Conservation (phyloP, 129 eudicot genomes). For the Deinandra increscens region DNA sequence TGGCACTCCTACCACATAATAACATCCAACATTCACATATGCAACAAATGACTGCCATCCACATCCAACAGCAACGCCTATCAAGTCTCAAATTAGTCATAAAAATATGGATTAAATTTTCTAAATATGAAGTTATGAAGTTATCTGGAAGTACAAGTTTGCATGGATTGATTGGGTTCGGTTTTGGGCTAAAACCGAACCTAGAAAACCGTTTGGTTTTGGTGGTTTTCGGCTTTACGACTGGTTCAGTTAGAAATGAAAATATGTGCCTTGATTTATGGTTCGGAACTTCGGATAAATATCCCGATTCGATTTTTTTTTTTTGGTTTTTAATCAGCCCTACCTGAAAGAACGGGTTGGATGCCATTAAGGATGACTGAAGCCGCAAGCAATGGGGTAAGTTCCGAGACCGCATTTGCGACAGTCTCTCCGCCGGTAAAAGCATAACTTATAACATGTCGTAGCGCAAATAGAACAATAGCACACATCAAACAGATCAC, state of each 20-base stretch:
- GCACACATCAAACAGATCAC: conserved; percentile 37
- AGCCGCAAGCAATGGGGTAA: conserved; percentile 37
- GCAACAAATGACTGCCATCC: conserved; percentile 28
- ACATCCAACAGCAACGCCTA: conserved; percentile 70
- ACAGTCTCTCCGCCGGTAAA: conserved; percentile 43
- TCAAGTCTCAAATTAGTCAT: no score
- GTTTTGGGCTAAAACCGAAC: no score
- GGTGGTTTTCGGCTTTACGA: no score
- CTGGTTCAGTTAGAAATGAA: no score
- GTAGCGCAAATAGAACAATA: conserved; percentile 29
- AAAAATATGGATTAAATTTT: background rate
- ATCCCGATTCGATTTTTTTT: no score
- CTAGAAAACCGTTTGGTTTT: no score
- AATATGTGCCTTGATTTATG: no score
- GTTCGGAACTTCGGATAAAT: no score
- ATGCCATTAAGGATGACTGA: conserved; percentile 24
- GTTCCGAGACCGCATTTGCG: conserved; percentile 45
- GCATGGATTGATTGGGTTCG: no score
- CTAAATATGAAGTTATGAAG: background rate
- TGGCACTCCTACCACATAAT: conserved; percentile 56
- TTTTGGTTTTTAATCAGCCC: no score
- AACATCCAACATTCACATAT: conserved; percentile 59
- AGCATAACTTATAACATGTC: conserved; percentile 43
- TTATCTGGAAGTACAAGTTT: no score
- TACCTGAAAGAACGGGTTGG: conserved; percentile 38